Percentiles rank a stretch among this genome's conserved stretches.
phyloP scores from a whole-genome alignment of 768 basidiomycete species.

The Mycena leptocephala region DNA sequence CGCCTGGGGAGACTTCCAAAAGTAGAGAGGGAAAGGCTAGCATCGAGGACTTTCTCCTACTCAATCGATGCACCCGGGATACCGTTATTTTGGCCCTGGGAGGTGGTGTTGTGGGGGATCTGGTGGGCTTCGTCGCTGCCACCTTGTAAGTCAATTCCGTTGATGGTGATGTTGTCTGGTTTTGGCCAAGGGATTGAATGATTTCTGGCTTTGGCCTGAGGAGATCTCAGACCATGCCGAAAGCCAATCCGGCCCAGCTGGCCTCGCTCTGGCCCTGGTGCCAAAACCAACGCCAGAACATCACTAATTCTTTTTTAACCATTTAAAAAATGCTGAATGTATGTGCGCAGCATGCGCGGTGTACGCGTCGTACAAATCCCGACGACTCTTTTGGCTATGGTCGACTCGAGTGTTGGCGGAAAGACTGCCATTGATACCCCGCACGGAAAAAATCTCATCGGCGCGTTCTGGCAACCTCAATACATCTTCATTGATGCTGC shows the following conservation, averaged over 20 bases:
- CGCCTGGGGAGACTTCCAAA: constrained; percentile 96
- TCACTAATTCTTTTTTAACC: no score
- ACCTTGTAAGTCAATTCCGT: constrained; percentile 82
- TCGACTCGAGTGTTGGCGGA: constrained; percentile 97
- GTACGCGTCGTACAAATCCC: constrained; percentile 97
- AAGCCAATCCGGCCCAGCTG: no score
- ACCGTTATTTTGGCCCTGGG: constrained; percentile 95
- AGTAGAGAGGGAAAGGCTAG: constrained; percentile 92
- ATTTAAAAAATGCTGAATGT: no score
- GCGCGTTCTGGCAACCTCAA: constrained; percentile 98
- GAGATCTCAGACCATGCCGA: no score
- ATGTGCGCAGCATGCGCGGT: constrained; percentile 90
- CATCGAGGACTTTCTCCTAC: constrained; percentile 94
- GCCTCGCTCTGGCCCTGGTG: no score
- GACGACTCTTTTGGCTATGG: constrained; percentile 97
- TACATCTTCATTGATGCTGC: constrained; percentile 98
- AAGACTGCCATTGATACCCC: constrained; percentile 99
- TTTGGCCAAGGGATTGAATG: no score
- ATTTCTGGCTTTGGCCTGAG: no score
- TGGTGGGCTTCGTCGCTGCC: constrained; percentile 96
- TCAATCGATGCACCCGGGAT: constrained; percentile 92
- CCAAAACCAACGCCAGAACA: no score
- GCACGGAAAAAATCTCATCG: constrained; percentile 98
- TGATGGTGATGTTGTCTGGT: no score
- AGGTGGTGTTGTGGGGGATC: constrained; percentile 97